Evolutionary conservation across 2,329 filamentous ascomycete genomes (phyloP).

Genomic region (Ophioceras dolichostomum): DNA sequence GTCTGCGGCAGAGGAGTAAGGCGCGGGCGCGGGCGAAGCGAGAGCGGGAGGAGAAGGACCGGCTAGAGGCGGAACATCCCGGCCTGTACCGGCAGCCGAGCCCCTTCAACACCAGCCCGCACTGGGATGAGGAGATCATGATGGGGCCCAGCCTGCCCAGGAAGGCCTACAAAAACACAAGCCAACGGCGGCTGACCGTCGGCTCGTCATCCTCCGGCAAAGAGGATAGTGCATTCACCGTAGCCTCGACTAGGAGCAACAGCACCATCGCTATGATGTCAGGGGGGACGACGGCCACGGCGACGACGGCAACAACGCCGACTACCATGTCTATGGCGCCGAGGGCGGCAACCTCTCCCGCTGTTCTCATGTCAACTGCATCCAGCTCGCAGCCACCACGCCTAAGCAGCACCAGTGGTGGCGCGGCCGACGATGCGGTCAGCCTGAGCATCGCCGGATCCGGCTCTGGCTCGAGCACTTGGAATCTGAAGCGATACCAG

Average conservation of each 20-base stretch:
- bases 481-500: slow-evolving; percentile 72
- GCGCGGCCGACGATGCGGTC: slow-evolving; percentile 32
- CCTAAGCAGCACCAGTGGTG: slow-evolving; percentile 27
- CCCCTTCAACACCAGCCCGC: slow-evolving; percentile 76
- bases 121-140: slow-evolving; percentile 78
- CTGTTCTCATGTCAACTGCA: slow-evolving; percentile 6
- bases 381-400: slow-evolving; percentile 23
- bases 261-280: slow-evolving; percentile 20
- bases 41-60: slow-evolving; percentile 53
- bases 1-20: slow-evolving; percentile 57
- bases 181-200: slow-evolving; percentile 47
- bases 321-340: too few species aligned
- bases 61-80: slow-evolving; percentile 56
- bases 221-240: too few species aligned
- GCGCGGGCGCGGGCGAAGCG: slow-evolving; percentile 58
- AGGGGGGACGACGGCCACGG: not conserved
- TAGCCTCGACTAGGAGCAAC: slow-evolving; percentile 24
- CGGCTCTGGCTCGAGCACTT: slow-evolving; percentile 37
- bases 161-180: slow-evolving; percentile 45
- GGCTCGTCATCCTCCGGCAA: slow-evolving; percentile 21
- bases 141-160: slow-evolving; percentile 66
- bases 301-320: slow-evolving; percentile 18
- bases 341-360: slow-evolving; percentile 11
- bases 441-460: slow-evolving; percentile 23
- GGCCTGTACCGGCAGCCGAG: slow-evolving; percentile 66